Conservation (phyloP, 164 flowering plant species). For the Vitis rotundifolia region DNA sequence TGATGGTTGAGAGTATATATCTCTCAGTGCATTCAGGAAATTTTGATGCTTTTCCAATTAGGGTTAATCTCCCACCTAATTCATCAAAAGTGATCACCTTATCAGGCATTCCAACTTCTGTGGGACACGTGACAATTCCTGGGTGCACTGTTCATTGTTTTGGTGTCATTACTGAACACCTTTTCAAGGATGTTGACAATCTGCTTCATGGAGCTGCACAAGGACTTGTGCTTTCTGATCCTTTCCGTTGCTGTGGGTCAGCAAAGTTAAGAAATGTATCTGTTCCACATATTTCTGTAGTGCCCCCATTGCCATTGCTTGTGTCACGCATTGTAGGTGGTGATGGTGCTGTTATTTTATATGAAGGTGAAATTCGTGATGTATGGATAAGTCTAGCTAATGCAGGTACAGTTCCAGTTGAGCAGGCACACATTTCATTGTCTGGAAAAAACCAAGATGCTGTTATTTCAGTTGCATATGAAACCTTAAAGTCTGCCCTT, state of each 20-base stretch:
- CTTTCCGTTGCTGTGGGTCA: slow-evolving; percentile 92
- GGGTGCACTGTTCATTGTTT: slow-evolving; percentile 96
- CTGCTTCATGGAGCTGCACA: slow-evolving; percentile 92
- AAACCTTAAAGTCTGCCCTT: slow-evolving; percentile 70
- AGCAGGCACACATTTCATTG: slow-evolving; percentile 86
- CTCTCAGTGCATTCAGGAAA: slow-evolving; percentile 86
- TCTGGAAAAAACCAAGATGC: slow-evolving; percentile 97
- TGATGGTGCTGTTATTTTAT: slow-evolving; percentile 81
- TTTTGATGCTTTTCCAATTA: slow-evolving; percentile 88
- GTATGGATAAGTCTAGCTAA: slow-evolving; percentile 82
- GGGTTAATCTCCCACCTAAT: slow-evolving; percentile 86
- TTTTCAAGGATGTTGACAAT: slow-evolving; percentile 89
- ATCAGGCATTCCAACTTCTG: slow-evolving; percentile 93
- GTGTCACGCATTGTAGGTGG: slow-evolving; percentile 90
- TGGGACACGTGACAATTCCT: slow-evolving; percentile 77
- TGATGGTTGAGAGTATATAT: slow-evolving; percentile 90
- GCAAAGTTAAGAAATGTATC: slow-evolving; percentile 60
- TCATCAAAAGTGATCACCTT: slow-evolving; percentile 83
- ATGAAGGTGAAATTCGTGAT: slow-evolving; percentile 98
- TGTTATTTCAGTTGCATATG: slow-evolving; percentile 65
- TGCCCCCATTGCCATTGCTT: slow-evolving; percentile 81
- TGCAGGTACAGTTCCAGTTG: slow-evolving; percentile 95
- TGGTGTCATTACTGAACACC: slow-evolving; percentile 95
- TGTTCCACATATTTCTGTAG: slow-evolving; percentile 79
- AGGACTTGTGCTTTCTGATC: slow-evolving; percentile 97